A percentile compares a stretch with the other conserved stretches of the same genome.
Conservation (phyloP, 805 yeast genomes). For the Sugiyamaella boreocaroliniensis region DNA sequence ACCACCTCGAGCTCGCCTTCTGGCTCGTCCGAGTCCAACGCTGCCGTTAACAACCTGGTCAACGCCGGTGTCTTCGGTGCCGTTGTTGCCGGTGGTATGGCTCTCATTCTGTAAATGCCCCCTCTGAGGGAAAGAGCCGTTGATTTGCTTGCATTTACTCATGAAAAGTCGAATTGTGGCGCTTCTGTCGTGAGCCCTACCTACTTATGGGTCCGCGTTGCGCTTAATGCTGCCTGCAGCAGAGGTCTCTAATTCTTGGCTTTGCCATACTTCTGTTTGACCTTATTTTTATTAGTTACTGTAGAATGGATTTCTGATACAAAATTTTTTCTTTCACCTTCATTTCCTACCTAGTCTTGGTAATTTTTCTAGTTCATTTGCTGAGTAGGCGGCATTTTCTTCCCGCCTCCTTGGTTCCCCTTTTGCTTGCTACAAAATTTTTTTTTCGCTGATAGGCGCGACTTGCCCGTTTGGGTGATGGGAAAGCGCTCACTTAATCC, state of each 20-base stretch:
- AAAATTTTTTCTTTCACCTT: not conserved
- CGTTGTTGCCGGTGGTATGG: constrained; percentile 36
- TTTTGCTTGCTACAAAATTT: not conserved
- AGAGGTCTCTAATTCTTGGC: not conserved
- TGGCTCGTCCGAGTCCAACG: constrained; percentile 24
- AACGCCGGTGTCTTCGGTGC: constrained; percentile 35
- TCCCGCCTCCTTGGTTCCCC: not conserved
- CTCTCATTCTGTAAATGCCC: constrained; percentile 30
- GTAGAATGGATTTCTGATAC: not conserved
- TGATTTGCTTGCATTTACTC: not conserved
- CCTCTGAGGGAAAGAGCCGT: not conserved
- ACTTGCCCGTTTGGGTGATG: no score
- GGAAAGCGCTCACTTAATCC: not conserved
- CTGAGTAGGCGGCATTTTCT: no score
- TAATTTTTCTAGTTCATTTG: no score
- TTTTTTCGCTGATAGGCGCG: not conserved
- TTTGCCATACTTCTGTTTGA: not conserved
- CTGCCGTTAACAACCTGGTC: constrained; percentile 28
- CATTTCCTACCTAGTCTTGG: not conserved
- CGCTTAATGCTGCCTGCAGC: not conserved
- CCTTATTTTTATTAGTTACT: not conserved
- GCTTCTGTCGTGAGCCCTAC: no score
- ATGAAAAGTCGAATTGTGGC: not conserved
- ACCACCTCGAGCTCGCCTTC: constrained; percentile 23
- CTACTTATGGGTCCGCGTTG: not conserved